Percentiles rank a stretch among this genome's conserved stretches.
phyloP scores from a whole-genome alignment of 805 yeast species.

The Torulaspora franciscae region DNA sequence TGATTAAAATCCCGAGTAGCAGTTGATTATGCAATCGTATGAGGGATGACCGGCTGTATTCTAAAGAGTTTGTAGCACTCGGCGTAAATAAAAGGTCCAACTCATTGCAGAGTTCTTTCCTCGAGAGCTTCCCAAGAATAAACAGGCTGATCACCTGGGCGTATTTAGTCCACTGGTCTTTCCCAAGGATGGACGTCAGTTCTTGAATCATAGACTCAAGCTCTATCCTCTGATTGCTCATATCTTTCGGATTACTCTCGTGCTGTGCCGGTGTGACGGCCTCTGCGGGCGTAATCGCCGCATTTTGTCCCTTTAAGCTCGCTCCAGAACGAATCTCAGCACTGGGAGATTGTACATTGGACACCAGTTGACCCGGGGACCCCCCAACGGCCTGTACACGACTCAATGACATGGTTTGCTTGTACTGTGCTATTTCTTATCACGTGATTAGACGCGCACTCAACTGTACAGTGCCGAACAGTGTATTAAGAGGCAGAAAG shows the following conservation, averaged over 20 bases:
- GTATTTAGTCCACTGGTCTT: constrained; percentile 74
- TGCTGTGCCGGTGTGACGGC: constrained; percentile 8
- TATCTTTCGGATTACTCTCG: constrained; percentile 5
- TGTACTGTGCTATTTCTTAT: background rate
- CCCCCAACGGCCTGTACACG: constrained; percentile 19
- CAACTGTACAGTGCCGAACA: background rate
- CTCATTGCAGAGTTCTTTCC: constrained; percentile 62
- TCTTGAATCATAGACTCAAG: constrained; percentile 65
- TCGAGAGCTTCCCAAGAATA: constrained; percentile 71
- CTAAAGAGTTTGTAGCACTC: constrained; percentile 3
- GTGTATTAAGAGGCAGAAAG: background rate
- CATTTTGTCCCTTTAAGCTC: constrained; percentile 2
- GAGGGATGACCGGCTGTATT: constrained; percentile 14
- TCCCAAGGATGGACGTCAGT: constrained; percentile 68
- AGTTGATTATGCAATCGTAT: constrained; percentile 70
- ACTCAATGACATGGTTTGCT: constrained; percentile 17
- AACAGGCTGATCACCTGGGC: constrained; percentile 74
- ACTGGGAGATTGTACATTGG: constrained; percentile 3
- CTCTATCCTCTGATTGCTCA: constrained; percentile 44
- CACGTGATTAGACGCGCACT: constrained; percentile 1
- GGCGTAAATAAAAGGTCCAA: constrained; percentile 49
- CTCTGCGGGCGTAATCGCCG: constrained; percentile 8
- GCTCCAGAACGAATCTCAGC: constrained; percentile 4
- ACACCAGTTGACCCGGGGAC: constrained; percentile 9
- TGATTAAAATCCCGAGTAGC: constrained; percentile 74